Evolutionary conservation across 2,329 filamentous ascomycete genomes (phyloP).

Genomic region (Ophiostoma fasciatum): DNA sequence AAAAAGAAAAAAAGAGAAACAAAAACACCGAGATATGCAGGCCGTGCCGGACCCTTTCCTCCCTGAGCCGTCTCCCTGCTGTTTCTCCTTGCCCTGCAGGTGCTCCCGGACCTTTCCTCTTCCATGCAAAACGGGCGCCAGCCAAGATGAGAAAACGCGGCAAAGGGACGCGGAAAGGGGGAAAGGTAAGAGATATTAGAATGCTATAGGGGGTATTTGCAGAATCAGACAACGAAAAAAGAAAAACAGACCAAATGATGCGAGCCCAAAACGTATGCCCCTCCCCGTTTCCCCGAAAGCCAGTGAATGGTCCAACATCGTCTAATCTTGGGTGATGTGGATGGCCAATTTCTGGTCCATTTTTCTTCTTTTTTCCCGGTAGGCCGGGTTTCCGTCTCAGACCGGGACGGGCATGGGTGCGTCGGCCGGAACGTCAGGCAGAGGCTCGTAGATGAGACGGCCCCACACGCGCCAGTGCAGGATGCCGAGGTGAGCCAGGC

Average conservation of each 20-base stretch:
- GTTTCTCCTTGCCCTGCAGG: neutral
- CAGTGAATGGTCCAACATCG: neutral
- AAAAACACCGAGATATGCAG: too few relatives aligned
- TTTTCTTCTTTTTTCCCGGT: neutral
- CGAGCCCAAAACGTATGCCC: too few relatives aligned
- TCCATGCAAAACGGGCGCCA: too few relatives aligned
- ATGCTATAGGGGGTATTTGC: too few relatives aligned
- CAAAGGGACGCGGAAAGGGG: too few relatives aligned
- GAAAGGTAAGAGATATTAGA: too few relatives aligned
- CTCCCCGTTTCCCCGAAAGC: too few relatives aligned
- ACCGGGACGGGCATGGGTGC: constrained; percentile 1
- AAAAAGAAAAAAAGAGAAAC: neutral
- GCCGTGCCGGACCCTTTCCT: too few relatives aligned
- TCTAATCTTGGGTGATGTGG: constrained; percentile 6
- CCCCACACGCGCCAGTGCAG: constrained; percentile 88
- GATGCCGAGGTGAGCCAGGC: constrained; percentile 68
- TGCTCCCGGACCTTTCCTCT: too few relatives aligned
- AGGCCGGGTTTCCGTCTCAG: too few relatives aligned
- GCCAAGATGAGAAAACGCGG: too few relatives aligned
- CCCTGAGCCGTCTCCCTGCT: neutral
- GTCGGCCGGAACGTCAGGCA: neutral
- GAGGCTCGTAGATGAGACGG: constrained; percentile 47
- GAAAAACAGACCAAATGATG: neutral
- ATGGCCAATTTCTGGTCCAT: neutral
- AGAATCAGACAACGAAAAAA: neutral